Evolutionary conservation across 352 stramenopile species (phyloP).

Genomic region (Nothophytophthora sp.): DNA sequence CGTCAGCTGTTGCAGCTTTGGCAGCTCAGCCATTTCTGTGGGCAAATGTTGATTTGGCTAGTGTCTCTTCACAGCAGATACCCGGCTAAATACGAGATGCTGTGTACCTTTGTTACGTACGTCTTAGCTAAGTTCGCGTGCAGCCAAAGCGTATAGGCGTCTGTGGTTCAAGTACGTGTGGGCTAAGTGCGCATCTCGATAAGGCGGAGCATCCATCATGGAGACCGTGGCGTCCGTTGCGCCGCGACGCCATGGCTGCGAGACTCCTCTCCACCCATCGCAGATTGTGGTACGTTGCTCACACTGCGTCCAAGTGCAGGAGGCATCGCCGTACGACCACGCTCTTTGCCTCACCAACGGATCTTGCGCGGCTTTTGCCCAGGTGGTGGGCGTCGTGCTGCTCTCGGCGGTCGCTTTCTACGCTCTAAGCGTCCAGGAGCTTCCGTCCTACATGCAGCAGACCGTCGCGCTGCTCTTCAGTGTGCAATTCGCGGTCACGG

Average conservation of each 20-base stretch:
- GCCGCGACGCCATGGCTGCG: conserved; percentile 46
- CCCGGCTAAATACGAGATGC: too few species aligned
- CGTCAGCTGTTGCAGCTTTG: too few species aligned
- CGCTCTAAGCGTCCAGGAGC: conserved; percentile 39
- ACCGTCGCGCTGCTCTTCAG: conserved; percentile 45
- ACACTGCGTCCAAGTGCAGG: too few species aligned
- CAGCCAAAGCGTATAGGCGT: too few species aligned
- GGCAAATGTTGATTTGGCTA: too few species aligned
- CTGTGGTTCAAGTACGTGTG: too few species aligned
- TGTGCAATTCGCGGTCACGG: conserved; percentile 40
- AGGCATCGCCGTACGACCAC: too few species aligned
- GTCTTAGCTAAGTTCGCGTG: conserved; percentile 23
- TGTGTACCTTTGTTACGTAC: too few species aligned
- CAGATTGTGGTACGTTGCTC: conserved; percentile 32
- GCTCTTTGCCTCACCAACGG: not conserved
- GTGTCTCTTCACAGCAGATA: not conserved
- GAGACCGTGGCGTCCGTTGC: conserved; percentile 1
- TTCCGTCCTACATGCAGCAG: conserved; percentile 34
- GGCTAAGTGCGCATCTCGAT: too few species aligned
- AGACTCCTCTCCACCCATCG: conserved; percentile 40
- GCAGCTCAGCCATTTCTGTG: too few species aligned
- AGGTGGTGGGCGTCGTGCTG: conserved; percentile 42
- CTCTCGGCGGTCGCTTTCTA: conserved; percentile 52
- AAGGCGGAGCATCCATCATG: too few species aligned
- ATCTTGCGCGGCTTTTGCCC: not conserved